A percentile compares a stretch with the other conserved stretches of the same genome.
Evolutionary conservation across 169 alveolate species (phyloP).

Genomic region (Eimeria maxima): DNA sequence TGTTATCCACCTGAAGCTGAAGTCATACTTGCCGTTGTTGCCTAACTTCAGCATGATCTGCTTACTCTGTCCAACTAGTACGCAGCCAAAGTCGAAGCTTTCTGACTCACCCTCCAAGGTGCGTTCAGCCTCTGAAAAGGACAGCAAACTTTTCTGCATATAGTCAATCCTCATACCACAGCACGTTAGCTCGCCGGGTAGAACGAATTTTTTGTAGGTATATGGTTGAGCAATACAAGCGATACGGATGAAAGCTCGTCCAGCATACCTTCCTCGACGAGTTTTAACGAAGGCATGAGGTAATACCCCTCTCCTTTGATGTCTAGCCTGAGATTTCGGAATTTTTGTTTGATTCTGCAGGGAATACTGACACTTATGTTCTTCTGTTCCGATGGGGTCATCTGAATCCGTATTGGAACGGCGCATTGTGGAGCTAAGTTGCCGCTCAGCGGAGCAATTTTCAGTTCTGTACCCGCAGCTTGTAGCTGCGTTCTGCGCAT

Average conservation of each 20-base stretch:
- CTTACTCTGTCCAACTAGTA: conserved; percentile 93
- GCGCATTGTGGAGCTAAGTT: conserved; percentile 50
- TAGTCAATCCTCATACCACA: background rate
- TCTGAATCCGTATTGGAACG: conserved; percentile 64
- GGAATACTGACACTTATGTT: conserved; percentile 93
- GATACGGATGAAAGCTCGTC: background rate
- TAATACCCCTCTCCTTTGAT: conserved; percentile 96
- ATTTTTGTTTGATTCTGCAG: conserved; percentile 94
- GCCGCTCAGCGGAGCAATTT: conserved; percentile 54
- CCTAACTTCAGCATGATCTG: conserved; percentile 89
- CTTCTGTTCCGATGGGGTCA: conserved; percentile 93
- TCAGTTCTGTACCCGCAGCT: conserved; percentile 29
- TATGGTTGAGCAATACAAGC: background rate
- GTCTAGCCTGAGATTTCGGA: conserved; percentile 93
- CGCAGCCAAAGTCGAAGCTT: conserved; percentile 90
- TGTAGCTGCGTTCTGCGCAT: conserved; percentile 53
- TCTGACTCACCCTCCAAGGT: conserved; percentile 81
- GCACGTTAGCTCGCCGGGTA: background rate
- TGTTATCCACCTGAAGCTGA: conserved; percentile 94
- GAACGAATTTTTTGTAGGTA: background rate
- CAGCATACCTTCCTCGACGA: conserved; percentile 88
- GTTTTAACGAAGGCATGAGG: conserved; percentile 86
- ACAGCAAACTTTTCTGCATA: background rate
- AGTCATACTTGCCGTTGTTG: conserved; percentile 94
- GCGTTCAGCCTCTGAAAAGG: conserved; percentile 85